Conservation (phyloP, 129 eudicot species). For the Solidago caesia region DNA sequence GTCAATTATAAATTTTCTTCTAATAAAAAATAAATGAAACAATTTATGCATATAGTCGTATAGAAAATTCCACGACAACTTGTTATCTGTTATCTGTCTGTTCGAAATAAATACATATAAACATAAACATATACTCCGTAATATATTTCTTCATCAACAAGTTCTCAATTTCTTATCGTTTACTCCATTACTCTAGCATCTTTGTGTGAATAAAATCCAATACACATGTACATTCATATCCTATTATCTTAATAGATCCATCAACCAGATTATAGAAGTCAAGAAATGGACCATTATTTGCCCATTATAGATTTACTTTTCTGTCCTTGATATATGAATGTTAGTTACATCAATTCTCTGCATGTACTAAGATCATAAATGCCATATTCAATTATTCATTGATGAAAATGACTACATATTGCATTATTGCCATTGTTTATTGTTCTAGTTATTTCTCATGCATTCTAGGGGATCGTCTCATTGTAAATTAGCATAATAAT, state of each 20-base stretch:
- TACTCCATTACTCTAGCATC: slow-evolving; percentile 1
- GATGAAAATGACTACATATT: not conserved
- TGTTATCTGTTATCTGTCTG: not conserved
- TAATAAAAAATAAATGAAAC: not conserved
- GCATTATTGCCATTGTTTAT: not conserved
- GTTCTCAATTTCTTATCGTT: not conserved
- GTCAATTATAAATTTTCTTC: not conserved
- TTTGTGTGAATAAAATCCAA: slow-evolving; percentile 28
- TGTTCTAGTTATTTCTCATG: slow-evolving; percentile 11
- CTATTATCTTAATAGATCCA: slow-evolving; percentile 1
- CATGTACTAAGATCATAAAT: slow-evolving; percentile 18
- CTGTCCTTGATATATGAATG: slow-evolving; percentile 18
- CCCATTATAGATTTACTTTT: not conserved
- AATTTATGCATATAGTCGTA: not conserved
- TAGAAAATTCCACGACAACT: not conserved
- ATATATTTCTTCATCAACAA: slow-evolving; percentile 7
- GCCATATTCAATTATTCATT: slow-evolving; percentile 8
- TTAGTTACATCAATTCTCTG: not conserved
- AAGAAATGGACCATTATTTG: slow-evolving; percentile 13
- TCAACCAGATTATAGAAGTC: slow-evolving; percentile 20
- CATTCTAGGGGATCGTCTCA: not conserved
- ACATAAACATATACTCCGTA: slow-evolving; percentile 11
- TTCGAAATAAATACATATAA: slow-evolving; percentile 7
- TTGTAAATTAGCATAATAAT: not conserved
- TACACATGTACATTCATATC: slow-evolving; percentile 24